These are phyloP conservation scores for Tulasnella sp. DNA, from an alignment of 768 basidiomycete species.

Conservation along the genomic window DNA sequence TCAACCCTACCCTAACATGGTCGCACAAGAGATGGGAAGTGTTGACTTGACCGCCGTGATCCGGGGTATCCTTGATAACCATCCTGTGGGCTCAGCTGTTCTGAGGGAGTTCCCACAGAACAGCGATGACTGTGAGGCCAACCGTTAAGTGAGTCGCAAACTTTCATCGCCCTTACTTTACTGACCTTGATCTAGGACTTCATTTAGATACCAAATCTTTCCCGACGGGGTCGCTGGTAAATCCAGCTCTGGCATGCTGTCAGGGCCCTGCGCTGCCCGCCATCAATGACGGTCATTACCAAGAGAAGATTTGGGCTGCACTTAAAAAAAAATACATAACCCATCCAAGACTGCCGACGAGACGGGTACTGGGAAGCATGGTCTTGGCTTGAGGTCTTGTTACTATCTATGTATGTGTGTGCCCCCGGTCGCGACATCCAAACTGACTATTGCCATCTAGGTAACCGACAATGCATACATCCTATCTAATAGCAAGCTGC, in stretches of 20 bases:
- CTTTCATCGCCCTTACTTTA: neutral
- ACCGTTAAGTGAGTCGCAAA: neutral
- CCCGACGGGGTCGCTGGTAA: neutral
- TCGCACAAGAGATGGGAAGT: neutral
- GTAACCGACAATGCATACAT: slow-evolving; percentile 9
- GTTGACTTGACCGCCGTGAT: neutral
- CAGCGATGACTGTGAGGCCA: neutral
- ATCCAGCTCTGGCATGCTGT: neutral
- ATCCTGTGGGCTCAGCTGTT: neutral
- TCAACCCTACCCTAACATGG: no score
- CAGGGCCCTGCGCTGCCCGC: slow-evolving; percentile 9
- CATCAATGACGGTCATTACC: neutral
- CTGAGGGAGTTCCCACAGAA: slow-evolving; percentile 5
- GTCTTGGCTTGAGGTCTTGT: slow-evolving; percentile 3
- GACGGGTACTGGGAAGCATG: slow-evolving; percentile 1
- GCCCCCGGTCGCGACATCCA: no score
- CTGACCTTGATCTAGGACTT: neutral
- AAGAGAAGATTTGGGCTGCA: neutral
- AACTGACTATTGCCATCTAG: neutral
- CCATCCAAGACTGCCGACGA: slow-evolving; percentile 8
- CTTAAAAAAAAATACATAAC: neutral
- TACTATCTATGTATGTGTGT: neutral
- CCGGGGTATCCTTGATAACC: slow-evolving; percentile 4
- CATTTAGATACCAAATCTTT: slow-evolving; percentile 1
- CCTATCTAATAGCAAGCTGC: neutral